Percentiles rank a stretch among this genome's conserved stretches.
Evolutionary conservation across 495 filamentous ascomycete genomes (phyloP).

Genomic region (Lindgomyces ingoldianus): DNA sequence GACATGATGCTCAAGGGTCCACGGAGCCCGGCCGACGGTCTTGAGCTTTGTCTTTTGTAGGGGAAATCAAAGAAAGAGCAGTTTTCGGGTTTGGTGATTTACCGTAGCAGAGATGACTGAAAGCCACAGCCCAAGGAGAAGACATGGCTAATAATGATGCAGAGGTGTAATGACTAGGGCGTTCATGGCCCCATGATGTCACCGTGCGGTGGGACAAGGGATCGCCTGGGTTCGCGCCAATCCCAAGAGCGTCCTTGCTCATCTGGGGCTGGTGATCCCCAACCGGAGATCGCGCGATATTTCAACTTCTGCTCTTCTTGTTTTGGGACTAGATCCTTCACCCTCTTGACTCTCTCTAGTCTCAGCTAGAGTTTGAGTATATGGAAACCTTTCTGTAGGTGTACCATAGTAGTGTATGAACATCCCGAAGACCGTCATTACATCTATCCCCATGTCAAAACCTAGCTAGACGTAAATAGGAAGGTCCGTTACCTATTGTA

Average conservation of each 20-base stretch:
- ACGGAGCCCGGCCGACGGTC: neutral
- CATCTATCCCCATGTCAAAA: no score
- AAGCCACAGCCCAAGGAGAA: neutral
- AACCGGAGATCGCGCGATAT: neutral
- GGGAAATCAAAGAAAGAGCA: neutral
- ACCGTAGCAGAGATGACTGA: neutral
- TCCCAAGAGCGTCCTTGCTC: neutral
- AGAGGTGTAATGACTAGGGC: constrained; percentile 6
- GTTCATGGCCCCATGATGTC: constrained; percentile 26
- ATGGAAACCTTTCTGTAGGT: no score
- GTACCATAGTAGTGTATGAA: no score
- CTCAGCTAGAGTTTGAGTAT: no score
- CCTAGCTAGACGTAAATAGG: no score
- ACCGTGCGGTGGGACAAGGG: neutral
- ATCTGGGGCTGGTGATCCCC: neutral
- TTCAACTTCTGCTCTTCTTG: no score
- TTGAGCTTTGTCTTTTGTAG: neutral
- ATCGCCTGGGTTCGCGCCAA: constrained; percentile 18
- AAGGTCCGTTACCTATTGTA: no score
- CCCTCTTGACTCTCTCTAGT: no score
- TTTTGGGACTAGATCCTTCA: no score
- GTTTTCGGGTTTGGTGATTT: neutral
- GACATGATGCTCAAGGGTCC: neutral
- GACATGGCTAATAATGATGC: constrained; percentile 23
- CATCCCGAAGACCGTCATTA: no score